Percentiles rank a stretch among this genome's conserved stretches.
Conservation (phyloP, 352 stramenopile genomes). For the Globisporangium yorkense region DNA sequence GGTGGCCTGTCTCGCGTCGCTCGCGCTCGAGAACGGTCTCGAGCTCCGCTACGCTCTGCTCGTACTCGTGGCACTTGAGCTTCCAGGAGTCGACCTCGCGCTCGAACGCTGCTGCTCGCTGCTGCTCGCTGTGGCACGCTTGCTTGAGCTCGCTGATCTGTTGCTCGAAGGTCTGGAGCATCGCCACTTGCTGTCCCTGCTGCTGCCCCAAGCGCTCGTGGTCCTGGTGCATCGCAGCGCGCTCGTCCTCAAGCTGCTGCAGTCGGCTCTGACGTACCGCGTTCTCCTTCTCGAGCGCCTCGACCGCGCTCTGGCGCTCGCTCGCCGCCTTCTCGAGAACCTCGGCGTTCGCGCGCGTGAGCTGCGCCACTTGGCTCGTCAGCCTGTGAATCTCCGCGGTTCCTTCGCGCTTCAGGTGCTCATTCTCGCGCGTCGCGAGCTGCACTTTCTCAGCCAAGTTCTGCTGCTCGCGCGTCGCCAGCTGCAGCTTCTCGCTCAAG, state of each 20-base stretch:
- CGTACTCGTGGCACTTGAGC: constrained; percentile 28
- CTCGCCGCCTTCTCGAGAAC: constrained; percentile 35
- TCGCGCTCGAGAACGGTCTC: constrained; percentile 22
- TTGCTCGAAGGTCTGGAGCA: constrained; percentile 31
- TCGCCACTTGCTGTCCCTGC: constrained; percentile 25
- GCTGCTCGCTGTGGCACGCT: constrained; percentile 27
- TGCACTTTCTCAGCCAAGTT: constrained; percentile 67
- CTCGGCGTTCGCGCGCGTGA: constrained; percentile 40
- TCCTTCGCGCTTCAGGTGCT: constrained; percentile 42
- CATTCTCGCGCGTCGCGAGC: constrained; percentile 41
- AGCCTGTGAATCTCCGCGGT: constrained; percentile 52
- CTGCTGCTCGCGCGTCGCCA: constrained; percentile 48
- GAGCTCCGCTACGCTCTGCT: constrained; percentile 22
- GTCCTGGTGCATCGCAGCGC: constrained; percentile 27
- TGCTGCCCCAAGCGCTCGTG: constrained; percentile 42
- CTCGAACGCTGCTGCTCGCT: constrained; percentile 27
- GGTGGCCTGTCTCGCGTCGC: constrained; percentile 16
- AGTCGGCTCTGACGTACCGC: constrained; percentile 32
- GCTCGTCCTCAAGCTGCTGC: constrained; percentile 41
- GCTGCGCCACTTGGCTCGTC: constrained; percentile 35
- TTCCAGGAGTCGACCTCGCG: constrained; percentile 31
- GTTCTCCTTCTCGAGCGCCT: constrained; percentile 32
- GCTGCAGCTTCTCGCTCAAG: constrained; percentile 65
- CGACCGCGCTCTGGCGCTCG: constrained; percentile 32
- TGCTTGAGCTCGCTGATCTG: constrained; percentile 40